Evolutionary conservation across 495 filamentous ascomycete genomes (phyloP).

Genomic region (Neurospora sp.): DNA sequence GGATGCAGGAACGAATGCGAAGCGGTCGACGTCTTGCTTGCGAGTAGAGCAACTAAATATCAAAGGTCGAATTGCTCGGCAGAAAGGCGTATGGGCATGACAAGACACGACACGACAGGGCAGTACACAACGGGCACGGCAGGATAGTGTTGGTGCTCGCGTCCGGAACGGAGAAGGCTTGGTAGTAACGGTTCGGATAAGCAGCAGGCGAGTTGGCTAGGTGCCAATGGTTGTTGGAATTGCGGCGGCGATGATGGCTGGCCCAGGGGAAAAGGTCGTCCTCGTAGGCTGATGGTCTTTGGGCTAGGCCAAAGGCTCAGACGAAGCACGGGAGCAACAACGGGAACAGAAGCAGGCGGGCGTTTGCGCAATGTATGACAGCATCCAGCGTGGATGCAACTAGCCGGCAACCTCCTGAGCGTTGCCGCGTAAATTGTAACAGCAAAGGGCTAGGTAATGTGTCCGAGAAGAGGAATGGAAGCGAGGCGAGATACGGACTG

Average conservation of each 20-base stretch:
- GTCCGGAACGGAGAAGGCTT: background rate
- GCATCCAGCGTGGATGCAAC: constrained; percentile 18
- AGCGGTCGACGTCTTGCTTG: background rate
- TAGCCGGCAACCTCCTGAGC: constrained; percentile 13
- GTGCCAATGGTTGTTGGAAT: background rate
- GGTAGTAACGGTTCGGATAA: background rate
- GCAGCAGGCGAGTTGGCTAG: background rate
- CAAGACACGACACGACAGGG: background rate
- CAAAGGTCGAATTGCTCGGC: background rate
- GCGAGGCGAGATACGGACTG: background rate
- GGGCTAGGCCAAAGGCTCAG: background rate
- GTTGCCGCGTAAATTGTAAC: background rate
- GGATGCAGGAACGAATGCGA: constrained; percentile 9
- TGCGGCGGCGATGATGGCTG: background rate
- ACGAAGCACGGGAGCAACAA: background rate
- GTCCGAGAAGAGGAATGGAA: background rate
- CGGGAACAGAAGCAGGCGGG: constrained; percentile 3
- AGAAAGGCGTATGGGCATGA: background rate
- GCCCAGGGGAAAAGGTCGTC: background rate
- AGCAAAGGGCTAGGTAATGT: background rate
- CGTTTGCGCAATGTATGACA: constrained; percentile 22
- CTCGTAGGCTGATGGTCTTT: background rate
- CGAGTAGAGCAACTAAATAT: constrained; percentile 10
- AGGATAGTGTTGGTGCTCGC: background rate
- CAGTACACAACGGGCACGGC: background rate